Percentiles rank a stretch among this genome's conserved stretches.
These are phyloP conservation scores for Coemansia sp. DNA, from an alignment of 192 early-diverging fungal genomes.

Conservation along the genomic window DNA sequence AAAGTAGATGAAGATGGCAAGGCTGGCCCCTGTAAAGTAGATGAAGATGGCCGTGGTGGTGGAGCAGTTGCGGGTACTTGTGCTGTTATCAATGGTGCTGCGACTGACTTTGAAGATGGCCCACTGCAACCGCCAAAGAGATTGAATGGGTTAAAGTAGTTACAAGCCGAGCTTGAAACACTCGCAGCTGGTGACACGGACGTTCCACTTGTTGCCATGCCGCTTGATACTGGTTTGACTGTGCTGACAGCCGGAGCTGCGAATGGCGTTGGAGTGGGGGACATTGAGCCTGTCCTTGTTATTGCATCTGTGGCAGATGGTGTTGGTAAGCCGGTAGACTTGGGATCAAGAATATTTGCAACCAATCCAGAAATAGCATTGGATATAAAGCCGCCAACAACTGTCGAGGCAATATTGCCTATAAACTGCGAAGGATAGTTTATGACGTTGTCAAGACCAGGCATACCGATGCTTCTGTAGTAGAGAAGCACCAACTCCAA, in stretches of 20 bases:
- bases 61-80: neutral
- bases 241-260: neutral
- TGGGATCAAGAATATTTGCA: conserved; percentile 11
- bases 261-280: neutral
- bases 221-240: neutral
- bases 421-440: conserved; percentile 31
- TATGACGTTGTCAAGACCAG: conserved; percentile 20
- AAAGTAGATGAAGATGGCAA: neutral
- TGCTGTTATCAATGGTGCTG: neutral
- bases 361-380: conserved; percentile 23
- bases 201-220: neutral
- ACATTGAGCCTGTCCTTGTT: neutral
- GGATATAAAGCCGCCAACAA: conserved; percentile 44
- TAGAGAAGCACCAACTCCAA: conserved; percentile 27
- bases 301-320: neutral
- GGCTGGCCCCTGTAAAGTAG: neutral
- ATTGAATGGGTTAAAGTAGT: neutral
- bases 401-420: conserved; percentile 30
- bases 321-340: neutral
- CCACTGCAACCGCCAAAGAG: neutral
- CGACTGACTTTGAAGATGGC: neutral
- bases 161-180: neutral
- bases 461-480: conserved; percentile 43
- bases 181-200: neutral
- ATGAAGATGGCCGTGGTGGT: neutral